These are phyloP conservation scores for Fraxinus cuspidata DNA, from an alignment of 257 asterid species.

Conservation along the genomic window DNA sequence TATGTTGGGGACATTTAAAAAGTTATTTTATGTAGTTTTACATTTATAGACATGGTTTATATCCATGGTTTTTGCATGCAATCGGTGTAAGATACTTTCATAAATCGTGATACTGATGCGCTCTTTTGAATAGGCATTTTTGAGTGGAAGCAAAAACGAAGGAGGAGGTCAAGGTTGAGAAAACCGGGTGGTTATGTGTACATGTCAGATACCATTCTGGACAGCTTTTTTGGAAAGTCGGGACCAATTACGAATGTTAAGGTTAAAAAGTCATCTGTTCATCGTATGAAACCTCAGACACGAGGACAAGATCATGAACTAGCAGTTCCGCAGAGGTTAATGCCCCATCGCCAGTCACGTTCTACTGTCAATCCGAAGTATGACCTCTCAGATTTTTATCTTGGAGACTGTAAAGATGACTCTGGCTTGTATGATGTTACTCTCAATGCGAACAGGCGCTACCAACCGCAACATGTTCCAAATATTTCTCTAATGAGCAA, in stretches of 20 bases:
- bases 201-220: neutral
- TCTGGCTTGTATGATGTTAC: neutral
- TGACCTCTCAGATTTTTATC: neutral
- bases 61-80: no score
- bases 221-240: neutral
- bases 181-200: neutral
- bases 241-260: neutral
- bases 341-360: neutral
- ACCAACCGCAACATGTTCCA: no score
- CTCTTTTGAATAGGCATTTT: neutral
- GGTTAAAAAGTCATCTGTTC: neutral
- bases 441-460: neutral
- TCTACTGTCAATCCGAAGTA: neutral
- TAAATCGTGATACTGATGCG: no score
- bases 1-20: no score
- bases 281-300: neutral
- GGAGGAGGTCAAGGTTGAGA: neutral
- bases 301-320: neutral
- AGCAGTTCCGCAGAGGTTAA: neutral
- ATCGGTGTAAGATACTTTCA: no score
- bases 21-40: no score
- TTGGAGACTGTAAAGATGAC: neutral
- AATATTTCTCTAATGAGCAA: constrained; percentile 63
- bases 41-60: no score
- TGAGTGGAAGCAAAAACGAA: neutral